Evolutionary conservation across 352 stramenopile genomes (phyloP).

Genomic region (Phytophthora boehmeriae): DNA sequence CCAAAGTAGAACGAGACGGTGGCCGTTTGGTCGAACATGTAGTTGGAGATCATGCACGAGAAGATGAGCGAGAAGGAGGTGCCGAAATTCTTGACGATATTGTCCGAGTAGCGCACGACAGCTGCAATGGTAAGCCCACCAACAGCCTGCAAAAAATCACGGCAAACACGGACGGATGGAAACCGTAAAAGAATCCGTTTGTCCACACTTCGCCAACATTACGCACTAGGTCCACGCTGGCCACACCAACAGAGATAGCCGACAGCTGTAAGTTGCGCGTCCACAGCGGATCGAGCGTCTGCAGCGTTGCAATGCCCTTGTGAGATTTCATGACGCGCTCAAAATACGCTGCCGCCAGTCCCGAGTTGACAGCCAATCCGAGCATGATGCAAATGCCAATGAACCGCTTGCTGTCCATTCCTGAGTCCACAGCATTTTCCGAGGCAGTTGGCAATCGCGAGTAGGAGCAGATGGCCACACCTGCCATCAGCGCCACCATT

Average conservation of each 20-base stretch:
- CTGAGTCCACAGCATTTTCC: constrained; percentile 18
- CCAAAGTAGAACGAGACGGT: constrained; percentile 79
- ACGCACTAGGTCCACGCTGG: constrained; percentile 71
- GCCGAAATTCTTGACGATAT: constrained; percentile 92
- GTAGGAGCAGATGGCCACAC: constrained; percentile 87
- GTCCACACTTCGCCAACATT: constrained; percentile 63
- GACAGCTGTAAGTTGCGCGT: constrained; percentile 86
- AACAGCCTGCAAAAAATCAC: constrained; percentile 84
- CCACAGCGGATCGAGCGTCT: constrained; percentile 87
- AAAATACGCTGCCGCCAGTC: constrained; percentile 87
- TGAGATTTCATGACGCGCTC: constrained; percentile 90
- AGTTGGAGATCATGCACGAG: constrained; percentile 90
- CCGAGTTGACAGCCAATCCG: constrained; percentile 83
- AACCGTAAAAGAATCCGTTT: constrained; percentile 83
- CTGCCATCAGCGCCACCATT: constrained; percentile 87
- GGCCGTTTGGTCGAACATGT: constrained; percentile 83
- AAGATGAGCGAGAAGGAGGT: constrained; percentile 89
- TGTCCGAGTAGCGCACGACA: constrained; percentile 90
- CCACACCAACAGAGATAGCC: constrained; percentile 80
- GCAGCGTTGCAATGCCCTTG: constrained; percentile 71
- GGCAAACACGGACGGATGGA: constrained; percentile 71
- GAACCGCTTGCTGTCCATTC: constrained; percentile 58
- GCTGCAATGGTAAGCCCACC: constrained; percentile 85
- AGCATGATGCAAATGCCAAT: constrained; percentile 84
- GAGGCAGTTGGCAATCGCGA: constrained; percentile 56